These are phyloP conservation scores for Karstenula rhodostoma DNA, from an alignment of 2,329 filamentous ascomycete genomes.

Conservation along the genomic window DNA sequence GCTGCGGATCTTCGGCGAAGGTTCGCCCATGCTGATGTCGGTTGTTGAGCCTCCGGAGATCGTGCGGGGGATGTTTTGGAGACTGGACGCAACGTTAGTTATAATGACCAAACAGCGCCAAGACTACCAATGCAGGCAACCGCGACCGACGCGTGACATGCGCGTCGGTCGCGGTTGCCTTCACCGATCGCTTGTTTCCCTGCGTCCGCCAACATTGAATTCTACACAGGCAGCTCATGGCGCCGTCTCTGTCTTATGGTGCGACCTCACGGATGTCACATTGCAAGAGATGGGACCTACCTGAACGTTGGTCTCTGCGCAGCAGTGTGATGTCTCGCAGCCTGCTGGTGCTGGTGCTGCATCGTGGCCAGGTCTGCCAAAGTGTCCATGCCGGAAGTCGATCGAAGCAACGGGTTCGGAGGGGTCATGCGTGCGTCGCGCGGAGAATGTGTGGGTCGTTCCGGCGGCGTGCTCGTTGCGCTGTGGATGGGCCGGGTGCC, in stretches of 20 bases:
- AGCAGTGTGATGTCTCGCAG: conserved; percentile 47
- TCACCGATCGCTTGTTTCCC: too few species aligned
- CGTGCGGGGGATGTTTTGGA: conserved; percentile 47
- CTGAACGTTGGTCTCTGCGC: conserved; percentile 47
- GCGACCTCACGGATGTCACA: neutral
- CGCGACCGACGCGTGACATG: conserved; percentile 17
- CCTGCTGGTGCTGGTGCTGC: conserved; percentile 56
- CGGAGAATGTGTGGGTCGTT: conserved; percentile 35
- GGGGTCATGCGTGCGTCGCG: conserved; percentile 46
- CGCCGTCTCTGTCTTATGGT: neutral
- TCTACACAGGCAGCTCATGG: neutral
- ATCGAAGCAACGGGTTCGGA: conserved; percentile 49
- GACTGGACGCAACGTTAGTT: conserved; percentile 23
- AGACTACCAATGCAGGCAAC: conserved; percentile 27
- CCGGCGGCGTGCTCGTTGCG: conserved; percentile 41
- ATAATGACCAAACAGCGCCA: conserved; percentile 19
- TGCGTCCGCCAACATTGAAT: too few species aligned
- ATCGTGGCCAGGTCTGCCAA: conserved; percentile 59
- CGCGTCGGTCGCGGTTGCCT: too few species aligned
- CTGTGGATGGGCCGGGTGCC: conserved; percentile 42
- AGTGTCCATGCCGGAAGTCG: conserved; percentile 58
- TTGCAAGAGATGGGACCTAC: conserved; percentile 32
- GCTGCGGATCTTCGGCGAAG: conserved; percentile 53
- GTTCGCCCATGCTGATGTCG: conserved; percentile 58
- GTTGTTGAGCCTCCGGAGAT: conserved; percentile 55